Evolutionary conservation across 1,139 yeast species (phyloP), one percentile per base, ranked within the genome.

Genomic region (Meyerozyma elateridarum): DNA sequence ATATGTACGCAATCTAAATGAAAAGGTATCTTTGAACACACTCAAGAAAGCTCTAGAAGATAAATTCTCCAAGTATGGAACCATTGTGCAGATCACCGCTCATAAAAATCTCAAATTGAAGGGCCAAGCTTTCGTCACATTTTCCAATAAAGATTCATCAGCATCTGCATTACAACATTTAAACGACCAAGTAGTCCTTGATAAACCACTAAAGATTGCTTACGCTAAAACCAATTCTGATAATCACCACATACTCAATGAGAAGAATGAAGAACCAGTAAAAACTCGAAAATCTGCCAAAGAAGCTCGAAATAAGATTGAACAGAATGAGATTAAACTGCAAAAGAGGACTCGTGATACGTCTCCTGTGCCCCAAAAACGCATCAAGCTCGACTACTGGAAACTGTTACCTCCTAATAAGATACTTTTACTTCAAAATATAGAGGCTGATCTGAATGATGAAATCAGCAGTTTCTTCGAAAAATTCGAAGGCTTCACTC

Each of bases 91-190:
- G 26, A 58, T 87, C 6, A 65, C 76, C 1, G 77, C 88, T 1
- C 79, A 77, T 40, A 70, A 70, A 41, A 80, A 78, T 46, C 48
- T 84, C 17, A 70, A 67, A 36, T 67, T 84, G 71, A 69, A 79
- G 36, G 96, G 96, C 2, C 96, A 88, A 54, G 96, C 96, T 2
- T 91, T 88, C 54, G 68, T 91, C 5, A 80, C 89, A 0, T 79
- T 78, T 41, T 65, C 59, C 3, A 51, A 56, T 14, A 46, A 51
- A 1, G 59, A 60, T 3, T 52, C 61, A 6, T 83, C 93, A 1
- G 39, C 47, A 3, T 46, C 49, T 19, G 93, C 93, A 0, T 48
- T 73, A 13, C 52, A 59, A 5, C 59, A 49, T 5, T 50, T 74
- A 27, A 57, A 75, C 33, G 69, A 73, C 2, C 47, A 55, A 12